Evolutionary conservation across 2,329 filamentous ascomycete species (phyloP).

Genomic region (Cordyceps cicadae): DNA sequence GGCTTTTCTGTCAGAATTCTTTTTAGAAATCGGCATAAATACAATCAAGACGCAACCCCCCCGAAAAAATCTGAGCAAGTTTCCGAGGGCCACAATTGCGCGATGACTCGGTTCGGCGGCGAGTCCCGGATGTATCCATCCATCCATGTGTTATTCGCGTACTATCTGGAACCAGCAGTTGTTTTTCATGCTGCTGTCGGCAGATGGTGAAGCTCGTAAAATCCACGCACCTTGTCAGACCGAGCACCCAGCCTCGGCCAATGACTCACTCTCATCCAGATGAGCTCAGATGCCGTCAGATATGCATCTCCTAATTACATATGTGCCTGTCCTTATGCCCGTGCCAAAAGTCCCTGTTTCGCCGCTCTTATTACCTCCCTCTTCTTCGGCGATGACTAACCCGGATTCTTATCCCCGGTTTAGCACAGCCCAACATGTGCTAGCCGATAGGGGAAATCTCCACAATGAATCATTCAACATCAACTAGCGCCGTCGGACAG

Average conservation of each 20-base stretch:
- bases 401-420: background rate
- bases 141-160: too few relatives aligned
- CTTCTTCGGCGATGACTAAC: background rate
- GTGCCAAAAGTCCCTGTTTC: background rate
- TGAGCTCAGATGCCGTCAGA: background rate
- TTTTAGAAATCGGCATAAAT: too few relatives aligned
- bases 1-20: too few relatives aligned
- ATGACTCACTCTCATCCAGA: slow-evolving; percentile 1
- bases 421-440: background rate
- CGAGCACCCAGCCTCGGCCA: background rate
- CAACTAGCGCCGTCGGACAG: background rate
- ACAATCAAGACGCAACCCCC: too few relatives aligned
- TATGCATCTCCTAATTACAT: background rate
- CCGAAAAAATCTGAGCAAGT: too few relatives aligned
- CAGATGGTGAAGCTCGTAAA: background rate
- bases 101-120: background rate
- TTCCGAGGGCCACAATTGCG: too few relatives aligned
- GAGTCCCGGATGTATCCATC: background rate
- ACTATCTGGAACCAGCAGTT: background rate
- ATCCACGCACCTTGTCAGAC: too few relatives aligned
- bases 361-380: background rate
- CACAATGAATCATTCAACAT: slow-evolving; percentile 11
- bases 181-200: background rate
- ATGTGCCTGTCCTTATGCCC: too few relatives aligned
- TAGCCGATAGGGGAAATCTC: background rate